Evolutionary conservation across 768 basidiomycete genomes (phyloP).

Genomic region (Gloeostereum incarnatum): DNA sequence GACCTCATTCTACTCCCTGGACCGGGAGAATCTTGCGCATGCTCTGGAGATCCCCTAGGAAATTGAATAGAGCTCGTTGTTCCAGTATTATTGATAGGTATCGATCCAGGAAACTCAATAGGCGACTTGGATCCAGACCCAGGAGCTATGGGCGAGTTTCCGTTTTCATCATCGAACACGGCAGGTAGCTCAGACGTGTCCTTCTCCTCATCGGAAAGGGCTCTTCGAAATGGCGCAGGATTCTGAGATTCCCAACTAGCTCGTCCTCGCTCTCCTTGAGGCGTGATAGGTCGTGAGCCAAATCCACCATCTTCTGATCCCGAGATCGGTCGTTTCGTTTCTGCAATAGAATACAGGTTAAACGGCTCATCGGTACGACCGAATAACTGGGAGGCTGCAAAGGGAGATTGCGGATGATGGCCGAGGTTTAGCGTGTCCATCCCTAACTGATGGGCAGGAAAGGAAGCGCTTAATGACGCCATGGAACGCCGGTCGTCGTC

Average conservation of each 20-base stretch:
- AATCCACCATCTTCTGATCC: slow-evolving; percentile 47
- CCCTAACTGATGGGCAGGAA: slow-evolving; percentile 73
- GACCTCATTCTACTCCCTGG: slow-evolving; percentile 40
- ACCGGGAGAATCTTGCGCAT: slow-evolving; percentile 46
- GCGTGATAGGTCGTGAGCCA: slow-evolving; percentile 39
- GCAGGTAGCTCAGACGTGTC: slow-evolving; percentile 34
- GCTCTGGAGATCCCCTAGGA: slow-evolving; percentile 73
- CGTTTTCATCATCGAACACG: slow-evolving; percentile 30
- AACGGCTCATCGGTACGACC: slow-evolving; percentile 71
- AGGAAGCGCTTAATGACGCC: slow-evolving; percentile 59
- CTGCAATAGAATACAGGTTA: slow-evolving; percentile 76
- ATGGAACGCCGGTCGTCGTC: slow-evolving; percentile 84
- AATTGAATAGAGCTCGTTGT: slow-evolving; percentile 72
- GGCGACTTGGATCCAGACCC: slow-evolving; percentile 39
- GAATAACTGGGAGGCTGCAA: slow-evolving; percentile 80
- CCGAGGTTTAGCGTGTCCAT: slow-evolving; percentile 23
- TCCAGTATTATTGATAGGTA: slow-evolving; percentile 41
- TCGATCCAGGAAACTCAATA: slow-evolving; percentile 46
- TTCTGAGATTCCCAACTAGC: too few relatives aligned
- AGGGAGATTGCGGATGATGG: slow-evolving; percentile 73
- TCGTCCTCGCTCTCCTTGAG: slow-evolving; percentile 30
- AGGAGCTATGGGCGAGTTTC: slow-evolving; percentile 31
- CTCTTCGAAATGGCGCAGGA: slow-evolving; percentile 68
- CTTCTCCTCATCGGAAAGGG: slow-evolving; percentile 70
- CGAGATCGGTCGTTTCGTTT: slow-evolving; percentile 49